These are phyloP conservation scores for Sedum album DNA, from an alignment of 164 flowering plant species.

Conservation along the genomic window DNA sequence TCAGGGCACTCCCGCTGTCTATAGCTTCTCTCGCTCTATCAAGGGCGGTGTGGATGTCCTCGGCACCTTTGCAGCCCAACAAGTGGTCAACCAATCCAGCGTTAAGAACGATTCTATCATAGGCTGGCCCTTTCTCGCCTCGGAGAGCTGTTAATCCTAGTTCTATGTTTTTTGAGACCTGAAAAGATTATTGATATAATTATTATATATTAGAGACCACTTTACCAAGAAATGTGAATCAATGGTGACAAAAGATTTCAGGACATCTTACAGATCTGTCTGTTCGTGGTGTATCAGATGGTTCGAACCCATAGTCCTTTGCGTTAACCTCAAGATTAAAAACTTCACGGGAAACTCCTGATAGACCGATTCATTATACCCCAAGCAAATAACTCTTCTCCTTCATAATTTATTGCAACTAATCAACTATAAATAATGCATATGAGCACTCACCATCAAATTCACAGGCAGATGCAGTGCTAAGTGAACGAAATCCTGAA, in stretches of 20 bases:
- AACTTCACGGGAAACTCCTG: slow-evolving; percentile 87
- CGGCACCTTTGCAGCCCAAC: slow-evolving; percentile 84
- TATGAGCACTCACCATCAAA: slow-evolving; percentile 50
- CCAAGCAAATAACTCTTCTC: not conserved
- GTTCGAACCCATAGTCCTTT: slow-evolving; percentile 71
- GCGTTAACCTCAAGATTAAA: slow-evolving; percentile 75
- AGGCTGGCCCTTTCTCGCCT: slow-evolving; percentile 90
- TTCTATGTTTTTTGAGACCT: slow-evolving; percentile 85
- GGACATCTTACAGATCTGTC: slow-evolving; percentile 83
- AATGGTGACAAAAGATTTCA: not conserved
- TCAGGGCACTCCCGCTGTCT: slow-evolving; percentile 84
- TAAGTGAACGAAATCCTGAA: slow-evolving; percentile 78
- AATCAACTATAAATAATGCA: slow-evolving; percentile 2
- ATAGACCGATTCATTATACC: slow-evolving; percentile 12
- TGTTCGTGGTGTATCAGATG: slow-evolving; percentile 90
- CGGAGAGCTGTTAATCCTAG: slow-evolving; percentile 81
- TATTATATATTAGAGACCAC: not conserved
- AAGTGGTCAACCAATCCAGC: slow-evolving; percentile 98
- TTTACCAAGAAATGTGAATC: not conserved
- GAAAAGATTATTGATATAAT: not conserved
- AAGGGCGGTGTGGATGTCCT: slow-evolving; percentile 58
- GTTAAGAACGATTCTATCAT: slow-evolving; percentile 86
- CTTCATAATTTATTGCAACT: not conserved
- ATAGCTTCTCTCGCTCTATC: slow-evolving; percentile 95
- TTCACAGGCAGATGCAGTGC: slow-evolving; percentile 32